Conservation (phyloP, 2,329 filamentous ascomycete genomes). For the Alternaria rosae region DNA sequence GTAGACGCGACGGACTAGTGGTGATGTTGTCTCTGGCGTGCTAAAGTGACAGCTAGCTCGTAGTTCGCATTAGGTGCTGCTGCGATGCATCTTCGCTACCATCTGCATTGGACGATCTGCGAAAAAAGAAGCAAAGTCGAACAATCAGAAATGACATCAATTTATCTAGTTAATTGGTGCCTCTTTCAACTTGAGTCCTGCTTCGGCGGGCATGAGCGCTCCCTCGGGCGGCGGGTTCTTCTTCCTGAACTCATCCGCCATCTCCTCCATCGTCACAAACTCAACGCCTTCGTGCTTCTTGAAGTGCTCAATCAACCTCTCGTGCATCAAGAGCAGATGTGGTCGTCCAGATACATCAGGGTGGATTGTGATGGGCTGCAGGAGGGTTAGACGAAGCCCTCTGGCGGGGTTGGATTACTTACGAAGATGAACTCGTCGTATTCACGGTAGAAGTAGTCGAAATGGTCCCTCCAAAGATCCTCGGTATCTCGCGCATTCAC, state of each 20-base stretch:
- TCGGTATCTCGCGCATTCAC: conserved; percentile 65
- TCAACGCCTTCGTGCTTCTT: conserved; percentile 69
- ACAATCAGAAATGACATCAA: neutral
- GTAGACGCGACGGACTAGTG: neutral
- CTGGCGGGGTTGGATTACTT: conserved; percentile 54
- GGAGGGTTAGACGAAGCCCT: neutral
- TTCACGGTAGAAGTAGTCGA: conserved; percentile 77
- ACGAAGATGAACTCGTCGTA: conserved; percentile 77
- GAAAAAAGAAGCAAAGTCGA: neutral
- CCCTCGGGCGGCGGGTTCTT: conserved; percentile 66
- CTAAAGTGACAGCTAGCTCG: neutral
- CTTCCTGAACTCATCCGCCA: conserved; percentile 75
- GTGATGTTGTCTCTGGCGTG: neutral
- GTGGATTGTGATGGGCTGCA: conserved; percentile 72
- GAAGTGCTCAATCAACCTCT: conserved; percentile 73
- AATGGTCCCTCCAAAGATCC: conserved; percentile 70
- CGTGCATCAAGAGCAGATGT: conserved; percentile 75
- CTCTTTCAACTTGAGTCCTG: conserved; percentile 59
- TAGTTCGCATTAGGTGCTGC: neutral
- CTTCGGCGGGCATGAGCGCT: conserved; percentile 66
- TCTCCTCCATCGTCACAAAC: conserved; percentile 74
- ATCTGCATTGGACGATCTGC: neutral
- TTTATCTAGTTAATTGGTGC: neutral
- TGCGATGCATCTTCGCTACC: neutral
- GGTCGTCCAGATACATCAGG: conserved; percentile 71